Evolutionary conservation across 2,329 filamentous ascomycete species (phyloP).

Genomic region (Teratosphaeria pseudoeucalypti): DNA sequence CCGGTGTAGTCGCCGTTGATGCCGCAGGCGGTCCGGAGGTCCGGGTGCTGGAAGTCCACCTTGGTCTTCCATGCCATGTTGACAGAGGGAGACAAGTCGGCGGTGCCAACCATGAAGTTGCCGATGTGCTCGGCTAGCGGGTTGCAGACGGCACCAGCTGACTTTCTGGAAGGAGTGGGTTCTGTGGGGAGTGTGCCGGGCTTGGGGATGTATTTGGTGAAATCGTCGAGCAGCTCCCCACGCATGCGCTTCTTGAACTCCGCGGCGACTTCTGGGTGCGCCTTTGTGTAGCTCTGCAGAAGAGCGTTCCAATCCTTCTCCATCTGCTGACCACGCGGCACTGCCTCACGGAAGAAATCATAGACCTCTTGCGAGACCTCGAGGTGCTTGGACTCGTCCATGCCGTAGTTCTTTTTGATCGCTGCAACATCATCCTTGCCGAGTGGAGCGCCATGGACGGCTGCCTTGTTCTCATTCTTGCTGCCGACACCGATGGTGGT

Average conservation of each 20-base stretch:
- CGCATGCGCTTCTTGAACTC: constrained; percentile 40
- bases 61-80: constrained; percentile 35
- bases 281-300: constrained; percentile 33
- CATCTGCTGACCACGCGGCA: constrained; percentile 35
- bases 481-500: constrained; percentile 48
- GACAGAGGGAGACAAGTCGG: constrained; percentile 28
- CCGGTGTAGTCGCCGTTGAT: constrained; percentile 45
- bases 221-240: constrained; percentile 39
- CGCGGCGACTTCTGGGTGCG: constrained; percentile 39
- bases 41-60: constrained; percentile 39
- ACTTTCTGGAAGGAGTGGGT: constrained; percentile 42
- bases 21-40: constrained; percentile 28
- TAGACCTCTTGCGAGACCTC: constrained; percentile 35
- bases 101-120: constrained; percentile 29
- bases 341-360: constrained; percentile 43
- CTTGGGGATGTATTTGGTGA: constrained; percentile 40
- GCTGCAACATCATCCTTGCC: constrained; percentile 43
- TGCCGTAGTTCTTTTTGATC: constrained; percentile 43
- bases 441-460: constrained; percentile 49
- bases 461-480: constrained; percentile 39
- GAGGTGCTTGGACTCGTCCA: constrained; percentile 36
- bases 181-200: constrained; percentile 36
- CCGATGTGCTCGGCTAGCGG: constrained; percentile 22
- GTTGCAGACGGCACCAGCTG: constrained; percentile 35
- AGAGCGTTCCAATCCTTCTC: constrained; percentile 41